Percentiles rank a stretch among this genome's conserved stretches.
These are phyloP conservation scores for Mucor racemosus DNA, from an alignment of 371 early-diverging fungal species.

Conservation along the genomic window DNA sequence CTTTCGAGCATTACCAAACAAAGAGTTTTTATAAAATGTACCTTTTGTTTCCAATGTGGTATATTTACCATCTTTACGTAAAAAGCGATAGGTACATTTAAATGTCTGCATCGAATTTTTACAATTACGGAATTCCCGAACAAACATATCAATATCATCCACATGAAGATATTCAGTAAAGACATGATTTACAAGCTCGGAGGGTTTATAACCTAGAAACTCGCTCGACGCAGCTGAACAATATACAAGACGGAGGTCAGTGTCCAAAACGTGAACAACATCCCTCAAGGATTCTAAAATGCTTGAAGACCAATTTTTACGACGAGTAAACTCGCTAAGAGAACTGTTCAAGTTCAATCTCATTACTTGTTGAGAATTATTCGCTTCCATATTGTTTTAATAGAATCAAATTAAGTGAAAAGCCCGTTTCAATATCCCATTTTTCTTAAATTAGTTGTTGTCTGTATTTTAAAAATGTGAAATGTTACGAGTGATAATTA, in stretches of 20 bases:
- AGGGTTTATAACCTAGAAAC: conserved; percentile 53
- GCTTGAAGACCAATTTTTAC: conserved; percentile 53
- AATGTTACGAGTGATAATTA: not conserved
- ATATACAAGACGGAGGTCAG: conserved; percentile 24
- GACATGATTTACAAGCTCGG: conserved; percentile 21
- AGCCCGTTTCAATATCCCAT: not conserved
- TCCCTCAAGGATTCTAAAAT: conserved; percentile 60
- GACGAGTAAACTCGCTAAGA: conserved; percentile 45
- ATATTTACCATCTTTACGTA: conserved; percentile 48
- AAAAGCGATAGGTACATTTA: conserved; percentile 39
- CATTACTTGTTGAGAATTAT: conserved; percentile 7
- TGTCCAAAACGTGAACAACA: conserved; percentile 29
- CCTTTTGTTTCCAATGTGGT: conserved; percentile 45
- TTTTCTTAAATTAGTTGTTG: not conserved
- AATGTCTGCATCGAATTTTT: conserved; percentile 18
- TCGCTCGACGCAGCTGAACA: conserved; percentile 44
- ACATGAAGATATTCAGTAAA: conserved; percentile 34
- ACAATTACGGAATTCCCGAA: conserved; percentile 24
- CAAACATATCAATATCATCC: conserved; percentile 31
- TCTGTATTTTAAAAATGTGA: not conserved
- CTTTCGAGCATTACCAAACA: conserved; percentile 44
- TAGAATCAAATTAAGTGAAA: not conserved
- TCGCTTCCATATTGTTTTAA: not conserved
- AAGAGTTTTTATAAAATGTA: conserved; percentile 36
- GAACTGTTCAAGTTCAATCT: not conserved